Percentiles rank a stretch among this genome's conserved stretches.
Conservation (phyloP, 306 rosid genomes). For the Oemleria cerasiformis region DNA sequence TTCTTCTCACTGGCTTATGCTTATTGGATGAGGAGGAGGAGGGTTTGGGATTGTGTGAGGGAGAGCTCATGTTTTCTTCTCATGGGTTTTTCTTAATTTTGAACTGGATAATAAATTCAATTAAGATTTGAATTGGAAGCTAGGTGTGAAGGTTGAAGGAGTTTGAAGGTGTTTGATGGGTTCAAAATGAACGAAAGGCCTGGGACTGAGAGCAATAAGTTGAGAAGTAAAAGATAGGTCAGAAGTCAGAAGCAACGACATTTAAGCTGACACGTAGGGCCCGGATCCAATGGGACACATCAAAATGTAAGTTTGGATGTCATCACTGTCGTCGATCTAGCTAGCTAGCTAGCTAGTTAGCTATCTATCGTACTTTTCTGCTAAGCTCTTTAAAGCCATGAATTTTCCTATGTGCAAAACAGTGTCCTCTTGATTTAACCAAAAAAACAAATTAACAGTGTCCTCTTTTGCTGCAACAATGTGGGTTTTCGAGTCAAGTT, state of each 20-base stretch:
- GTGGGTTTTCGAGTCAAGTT: no score
- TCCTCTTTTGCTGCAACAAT: no score
- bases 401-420: slow-evolving; percentile 9
- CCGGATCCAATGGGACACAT: slow-evolving; percentile 43
- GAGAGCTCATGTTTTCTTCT: slow-evolving; percentile 5
- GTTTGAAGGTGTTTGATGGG: slow-evolving; percentile 10
- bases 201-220: not conserved
- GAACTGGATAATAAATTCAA: not conserved
- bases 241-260: slow-evolving; percentile 22
- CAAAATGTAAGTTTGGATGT: slow-evolving; percentile 15
- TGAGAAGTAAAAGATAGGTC: slow-evolving; percentile 25
- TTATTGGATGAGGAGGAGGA: not conserved
- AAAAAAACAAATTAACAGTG: no score
- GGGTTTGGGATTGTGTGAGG: not conserved
- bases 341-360: no score
- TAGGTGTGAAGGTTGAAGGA: not conserved
- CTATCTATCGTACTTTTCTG: not conserved
- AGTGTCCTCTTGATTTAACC: slow-evolving; percentile 3
- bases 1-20: slow-evolving; percentile 25
- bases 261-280: slow-evolving; percentile 43
- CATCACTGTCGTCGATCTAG: not conserved
- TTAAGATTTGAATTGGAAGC: not conserved
- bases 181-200: not conserved
- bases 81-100: not conserved
- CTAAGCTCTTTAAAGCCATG: not conserved